These are phyloP conservation scores for Alternaria burnsii DNA, from an alignment of 2,329 filamentous ascomycete species.

Conservation along the genomic window DNA sequence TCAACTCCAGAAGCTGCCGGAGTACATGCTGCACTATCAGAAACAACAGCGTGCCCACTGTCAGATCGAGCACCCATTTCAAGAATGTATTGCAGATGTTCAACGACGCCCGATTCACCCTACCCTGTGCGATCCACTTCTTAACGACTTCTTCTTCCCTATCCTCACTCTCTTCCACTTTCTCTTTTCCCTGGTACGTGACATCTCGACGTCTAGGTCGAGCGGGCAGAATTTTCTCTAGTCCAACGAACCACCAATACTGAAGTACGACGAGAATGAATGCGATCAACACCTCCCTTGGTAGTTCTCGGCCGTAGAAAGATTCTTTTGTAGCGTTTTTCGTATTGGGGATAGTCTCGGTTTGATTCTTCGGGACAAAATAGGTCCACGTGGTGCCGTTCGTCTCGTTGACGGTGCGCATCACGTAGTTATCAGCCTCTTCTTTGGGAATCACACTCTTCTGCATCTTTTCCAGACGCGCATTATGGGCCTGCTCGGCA, in stretches of 20 bases:
- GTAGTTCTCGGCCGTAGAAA: constrained; percentile 17
- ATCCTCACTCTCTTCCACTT: constrained; percentile 17
- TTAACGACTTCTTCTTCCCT: constrained; percentile 28
- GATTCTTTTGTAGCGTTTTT: not conserved
- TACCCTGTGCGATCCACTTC: constrained; percentile 28
- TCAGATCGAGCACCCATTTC: constrained; percentile 27
- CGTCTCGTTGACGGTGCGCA: not conserved
- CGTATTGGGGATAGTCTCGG: not conserved
- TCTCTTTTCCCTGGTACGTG: constrained; percentile 1
- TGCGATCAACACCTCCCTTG: constrained; percentile 6
- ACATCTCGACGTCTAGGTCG: constrained; percentile 7
- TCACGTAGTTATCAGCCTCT: not conserved
- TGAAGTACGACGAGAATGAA: constrained; percentile 12
- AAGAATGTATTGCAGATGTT: constrained; percentile 28
- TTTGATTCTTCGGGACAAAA: constrained; percentile 3
- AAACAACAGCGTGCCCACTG: constrained; percentile 14
- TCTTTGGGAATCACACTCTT: not conserved
- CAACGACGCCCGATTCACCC: constrained; percentile 22
- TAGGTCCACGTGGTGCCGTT: not conserved
- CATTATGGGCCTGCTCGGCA: not conserved
- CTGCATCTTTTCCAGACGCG: not conserved
- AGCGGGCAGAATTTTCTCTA: constrained; percentile 23
- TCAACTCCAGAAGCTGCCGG: constrained; percentile 6
- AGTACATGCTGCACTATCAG: constrained; percentile 8
- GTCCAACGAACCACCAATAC: constrained; percentile 24